These are phyloP conservation scores for Kuraishia piskuri DNA, from an alignment of 805 yeast species.

Conservation along the genomic window DNA sequence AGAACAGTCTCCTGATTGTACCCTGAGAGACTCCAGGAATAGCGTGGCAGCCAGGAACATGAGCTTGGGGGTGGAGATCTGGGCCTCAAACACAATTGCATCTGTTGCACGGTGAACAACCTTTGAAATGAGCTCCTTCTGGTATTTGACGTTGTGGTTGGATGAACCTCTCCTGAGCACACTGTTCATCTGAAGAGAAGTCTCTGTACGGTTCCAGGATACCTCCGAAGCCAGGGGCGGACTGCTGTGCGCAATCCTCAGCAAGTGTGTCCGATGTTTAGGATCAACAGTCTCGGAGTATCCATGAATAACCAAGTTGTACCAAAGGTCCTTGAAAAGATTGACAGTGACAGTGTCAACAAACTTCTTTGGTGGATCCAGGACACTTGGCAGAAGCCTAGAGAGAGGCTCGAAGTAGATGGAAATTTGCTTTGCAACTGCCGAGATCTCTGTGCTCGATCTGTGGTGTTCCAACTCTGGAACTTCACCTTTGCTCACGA, in stretches of 20 bases:
- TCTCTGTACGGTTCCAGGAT: constrained; percentile 78
- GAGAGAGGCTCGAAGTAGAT: constrained; percentile 69
- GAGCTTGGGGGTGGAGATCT: constrained; percentile 62
- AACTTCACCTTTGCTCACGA: constrained; percentile 74
- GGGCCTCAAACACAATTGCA: constrained; percentile 26
- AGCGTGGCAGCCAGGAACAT: constrained; percentile 84
- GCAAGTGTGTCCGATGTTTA: constrained; percentile 36
- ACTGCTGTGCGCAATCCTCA: constrained; percentile 76
- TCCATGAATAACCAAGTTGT: constrained; percentile 88
- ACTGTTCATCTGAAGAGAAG: constrained; percentile 86
- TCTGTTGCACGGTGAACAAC: constrained; percentile 45
- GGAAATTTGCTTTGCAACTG: constrained; percentile 62
- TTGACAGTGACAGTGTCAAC: constrained; percentile 42
- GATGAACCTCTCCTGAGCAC: constrained; percentile 87
- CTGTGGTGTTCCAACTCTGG: constrained; percentile 64
- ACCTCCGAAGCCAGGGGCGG: constrained; percentile 83
- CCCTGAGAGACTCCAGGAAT: constrained; percentile 71
- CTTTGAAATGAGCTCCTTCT: constrained; percentile 48
- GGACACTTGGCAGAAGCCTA: constrained; percentile 52
- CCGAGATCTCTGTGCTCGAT: constrained; percentile 62
- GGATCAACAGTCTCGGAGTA: constrained; percentile 54
- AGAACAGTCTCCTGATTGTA: constrained; percentile 73
- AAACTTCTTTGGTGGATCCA: constrained; percentile 32
- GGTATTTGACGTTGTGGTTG: constrained; percentile 68
- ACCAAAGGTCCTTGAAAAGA: constrained; percentile 86